Evolutionary conservation across 2,329 filamentous ascomycete genomes (phyloP).

Genomic region (Pleurostoma richardsiae): DNA sequence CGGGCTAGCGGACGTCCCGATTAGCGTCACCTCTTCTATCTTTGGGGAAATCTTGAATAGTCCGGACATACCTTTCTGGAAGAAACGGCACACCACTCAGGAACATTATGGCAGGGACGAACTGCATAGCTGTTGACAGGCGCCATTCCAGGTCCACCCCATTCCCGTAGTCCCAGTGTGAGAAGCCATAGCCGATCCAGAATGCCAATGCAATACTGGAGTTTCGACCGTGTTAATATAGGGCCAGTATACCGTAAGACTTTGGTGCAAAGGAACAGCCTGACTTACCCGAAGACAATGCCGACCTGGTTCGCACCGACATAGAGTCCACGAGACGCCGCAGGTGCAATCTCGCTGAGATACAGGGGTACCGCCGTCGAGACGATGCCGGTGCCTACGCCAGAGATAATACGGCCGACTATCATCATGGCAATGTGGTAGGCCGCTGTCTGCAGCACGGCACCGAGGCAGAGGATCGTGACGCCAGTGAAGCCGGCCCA

Average conservation of each 20-base stretch:
- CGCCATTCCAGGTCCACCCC: constrained; percentile 26
- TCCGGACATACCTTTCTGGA: constrained; percentile 22
- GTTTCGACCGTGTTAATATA: background rate
- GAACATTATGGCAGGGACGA: constrained; percentile 24
- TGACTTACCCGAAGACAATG: constrained; percentile 10
- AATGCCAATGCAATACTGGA: constrained; percentile 10
- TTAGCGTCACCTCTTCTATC: background rate
- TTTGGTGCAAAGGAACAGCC: background rate
- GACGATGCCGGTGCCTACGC: constrained; percentile 12
- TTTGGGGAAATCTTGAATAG: too few species aligned
- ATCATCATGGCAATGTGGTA: constrained; percentile 11
- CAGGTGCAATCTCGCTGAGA: constrained; percentile 11
- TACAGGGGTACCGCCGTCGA: constrained; percentile 12
- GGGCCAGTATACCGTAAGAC: background rate
- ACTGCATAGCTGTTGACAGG: constrained; percentile 24
- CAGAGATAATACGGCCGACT: constrained; percentile 12
- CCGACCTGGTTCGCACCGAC: constrained; percentile 13
- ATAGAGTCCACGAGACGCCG: constrained; percentile 10
- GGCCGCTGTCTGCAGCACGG: constrained; percentile 10
- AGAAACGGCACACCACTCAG: constrained; percentile 21
- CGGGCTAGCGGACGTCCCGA: constrained; percentile 12
- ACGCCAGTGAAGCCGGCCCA: constrained; percentile 11
- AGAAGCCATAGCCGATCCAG: constrained; percentile 27
- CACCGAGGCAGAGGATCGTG: constrained; percentile 9
- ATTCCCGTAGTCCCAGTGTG: constrained; percentile 23